Base-by-base conservation (phyloP, 257 asterid genomes). In the Scutellaria baicalensis region DNA sequence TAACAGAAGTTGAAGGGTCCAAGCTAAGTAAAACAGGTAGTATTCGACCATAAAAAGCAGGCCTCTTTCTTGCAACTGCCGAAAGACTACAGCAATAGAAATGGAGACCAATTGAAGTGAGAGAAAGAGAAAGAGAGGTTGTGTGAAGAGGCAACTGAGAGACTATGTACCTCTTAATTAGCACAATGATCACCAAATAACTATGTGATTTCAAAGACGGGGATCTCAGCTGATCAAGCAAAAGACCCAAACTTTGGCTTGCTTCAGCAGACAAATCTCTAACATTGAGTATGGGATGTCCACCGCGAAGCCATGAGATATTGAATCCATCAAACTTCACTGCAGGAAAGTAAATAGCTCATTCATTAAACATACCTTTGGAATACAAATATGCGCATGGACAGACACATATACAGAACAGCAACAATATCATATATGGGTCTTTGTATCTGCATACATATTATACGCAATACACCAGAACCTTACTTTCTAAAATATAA, bases 231-330 rank as follows among this genome's bases (percentile, higher is more conserved):
- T 89, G 96, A 80, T 91, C 96, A 71, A 94, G 96, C 82, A 94
- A 77, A 73, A 79, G 85, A 69, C 95, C 85, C 83, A 94, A 83
- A 76, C 84, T 86, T 75, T 70, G 82, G 80, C 93, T 89, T 51
- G 99, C 99, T 87, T 94, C 96, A 74, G 80, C 80, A 33, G 99
- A 87, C 79, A 94, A 77, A 81, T 94, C 97, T 80, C 95, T 86
- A 75, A 86, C 84, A 82, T 88, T 85, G 59, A 94, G 91, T 43
- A 86, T 31, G 12, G 97, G 96, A 84, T 94, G 99, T 59, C 97
- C 99, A 68, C 97, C 95, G 40, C 96, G 97, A 79, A 94, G 88
- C 97, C 97, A 94, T 65, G 97, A 88, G 52, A 91, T 73, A 79
- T 94, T 89, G 80, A 91, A 91, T 64, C 79, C 90, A 66, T 89